Base-by-base conservation (phyloP, 768 basidiomycete genomes). In the Podaxis sp. region DNA sequence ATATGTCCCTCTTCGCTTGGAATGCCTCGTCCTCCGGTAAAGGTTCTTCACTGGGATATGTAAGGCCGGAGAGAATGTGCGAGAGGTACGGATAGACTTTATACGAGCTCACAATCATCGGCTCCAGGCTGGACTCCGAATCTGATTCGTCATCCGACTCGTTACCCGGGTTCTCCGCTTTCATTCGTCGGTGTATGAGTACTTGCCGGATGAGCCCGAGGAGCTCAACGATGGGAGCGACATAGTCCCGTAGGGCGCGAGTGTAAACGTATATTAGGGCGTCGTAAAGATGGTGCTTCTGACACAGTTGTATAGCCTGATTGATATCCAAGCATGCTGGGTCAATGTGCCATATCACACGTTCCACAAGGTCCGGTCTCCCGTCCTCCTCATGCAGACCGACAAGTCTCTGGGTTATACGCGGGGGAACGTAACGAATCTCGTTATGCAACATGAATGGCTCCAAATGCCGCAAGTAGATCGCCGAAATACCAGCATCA, bases 281-380 rank as follows among this genome's bases (percentile, higher is more conserved):
- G 67, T 98, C 96, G 76, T 93, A 97, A 4, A 98, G 83, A 27
- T 81, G 81, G 68, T 94, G 83, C 60, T 74, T 80, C 71, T 93
- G 89, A 68, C 97, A 99, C 4, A 99, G 79, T 25, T 73, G 80
- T 64, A 98, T 90, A 4, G 90, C 89, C 74, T 98, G 96, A 68
- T 98, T 91, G 73, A 98, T 87, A 69, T 99, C 97, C 61, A 99
- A 75, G 66, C 88, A 92, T 1, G 83, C 75, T 0, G 96, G 94
- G 66, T 97, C 92, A 64, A 98, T 93, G 69, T 96, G 93, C 94
- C 95, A 98, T 57, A 99, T 96, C 59, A 98, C 78, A 32, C 85
- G 84, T 71, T 99, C 95, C 1, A 90, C 91, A 2, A 86, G 78
- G 52, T 91, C 90, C 6, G 88, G 85, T 37, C 87, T 83, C 11